A percentile compares a stretch with the other conserved stretches of the same genome.
These are phyloP conservation scores for Mikania micrantha DNA, from an alignment of 129 eudicot species.

Conservation along the genomic window DNA sequence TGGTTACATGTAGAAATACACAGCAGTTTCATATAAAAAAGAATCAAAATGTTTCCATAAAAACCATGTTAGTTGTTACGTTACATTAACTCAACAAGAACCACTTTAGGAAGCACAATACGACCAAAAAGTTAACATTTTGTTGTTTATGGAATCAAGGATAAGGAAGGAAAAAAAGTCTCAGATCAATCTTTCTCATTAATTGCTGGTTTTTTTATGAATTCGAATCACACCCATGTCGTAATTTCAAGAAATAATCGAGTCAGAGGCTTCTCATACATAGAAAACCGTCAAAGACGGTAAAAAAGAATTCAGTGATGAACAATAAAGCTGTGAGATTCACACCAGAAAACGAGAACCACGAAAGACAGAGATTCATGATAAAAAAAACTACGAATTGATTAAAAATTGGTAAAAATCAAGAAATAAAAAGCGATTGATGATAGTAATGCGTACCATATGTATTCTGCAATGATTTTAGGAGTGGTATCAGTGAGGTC, in stretches of 20 bases:
- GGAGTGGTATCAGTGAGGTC: conserved; percentile 44
- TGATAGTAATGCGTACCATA: conserved; percentile 39
- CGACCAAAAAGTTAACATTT: conserved; percentile 8
- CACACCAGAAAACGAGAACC: background rate
- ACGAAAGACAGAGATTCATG: background rate
- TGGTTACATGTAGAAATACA: background rate
- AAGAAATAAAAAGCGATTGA: background rate
- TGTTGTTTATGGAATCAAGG: background rate
- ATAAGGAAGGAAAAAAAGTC: background rate
- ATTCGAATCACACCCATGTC: too few relatives aligned
- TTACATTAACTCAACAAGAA: background rate
- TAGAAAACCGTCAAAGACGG: too few relatives aligned
- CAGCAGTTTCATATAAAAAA: too few relatives aligned
- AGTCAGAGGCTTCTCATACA: too few relatives aligned
- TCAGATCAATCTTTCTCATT: conserved; percentile 10
- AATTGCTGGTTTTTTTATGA: background rate
- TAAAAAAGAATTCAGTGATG: too few relatives aligned
- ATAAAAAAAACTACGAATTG: background rate
- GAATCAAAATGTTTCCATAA: too few relatives aligned
- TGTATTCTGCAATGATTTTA: conserved; percentile 74
- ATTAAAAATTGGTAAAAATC: background rate
- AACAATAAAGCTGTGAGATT: background rate
- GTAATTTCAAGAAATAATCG: too few relatives aligned
- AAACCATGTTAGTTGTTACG: too few relatives aligned
- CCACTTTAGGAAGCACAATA: background rate